These are phyloP conservation scores for Pisolithus orientalis DNA, from an alignment of 768 basidiomycete genomes.

Conservation along the genomic window DNA sequence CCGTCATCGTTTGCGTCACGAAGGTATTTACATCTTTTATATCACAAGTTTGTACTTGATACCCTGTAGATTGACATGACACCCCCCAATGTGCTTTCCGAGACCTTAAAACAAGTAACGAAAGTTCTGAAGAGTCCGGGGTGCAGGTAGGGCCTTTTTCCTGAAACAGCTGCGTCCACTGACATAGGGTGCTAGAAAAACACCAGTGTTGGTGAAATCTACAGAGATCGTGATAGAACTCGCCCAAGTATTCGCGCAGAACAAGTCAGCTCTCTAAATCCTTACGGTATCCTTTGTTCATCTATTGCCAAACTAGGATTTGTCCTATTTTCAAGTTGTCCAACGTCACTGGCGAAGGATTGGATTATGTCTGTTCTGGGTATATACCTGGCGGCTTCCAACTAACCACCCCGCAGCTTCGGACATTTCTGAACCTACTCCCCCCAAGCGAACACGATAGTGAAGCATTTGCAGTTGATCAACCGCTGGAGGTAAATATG, in stretches of 20 bases:
- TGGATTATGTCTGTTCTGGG: slow-evolving; percentile 54
- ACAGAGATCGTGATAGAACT: slow-evolving; percentile 76
- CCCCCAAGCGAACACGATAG: slow-evolving; percentile 82
- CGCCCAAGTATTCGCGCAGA: slow-evolving; percentile 65
- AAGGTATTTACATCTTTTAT: slow-evolving; percentile 48
- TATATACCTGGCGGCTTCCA: background rate
- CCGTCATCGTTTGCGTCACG: slow-evolving; percentile 89
- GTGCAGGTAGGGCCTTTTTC: slow-evolving; percentile 56
- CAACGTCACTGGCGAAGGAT: slow-evolving; percentile 91
- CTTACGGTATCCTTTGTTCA: background rate
- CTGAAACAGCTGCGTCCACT: background rate
- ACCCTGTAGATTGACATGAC: slow-evolving; percentile 84
- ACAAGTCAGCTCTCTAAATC: slow-evolving; percentile 43
- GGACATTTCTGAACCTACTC: slow-evolving; percentile 86
- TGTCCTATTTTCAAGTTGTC: slow-evolving; percentile 91
- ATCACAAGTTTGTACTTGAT: background rate
- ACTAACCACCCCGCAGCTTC: slow-evolving; percentile 42
- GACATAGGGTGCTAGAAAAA: slow-evolving; percentile 47
- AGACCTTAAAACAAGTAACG: slow-evolving; percentile 86
- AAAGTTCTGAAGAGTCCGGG: slow-evolving; percentile 93
- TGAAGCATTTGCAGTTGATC: slow-evolving; percentile 73
- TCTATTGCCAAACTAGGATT: slow-evolving; percentile 41
- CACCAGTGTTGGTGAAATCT: slow-evolving; percentile 79
- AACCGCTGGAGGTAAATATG: slow-evolving; percentile 63
- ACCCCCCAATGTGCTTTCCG: slow-evolving; percentile 82